Base-by-base conservation (phyloP, 139 green algal genomes). In the Chlorella sp. region DNA sequence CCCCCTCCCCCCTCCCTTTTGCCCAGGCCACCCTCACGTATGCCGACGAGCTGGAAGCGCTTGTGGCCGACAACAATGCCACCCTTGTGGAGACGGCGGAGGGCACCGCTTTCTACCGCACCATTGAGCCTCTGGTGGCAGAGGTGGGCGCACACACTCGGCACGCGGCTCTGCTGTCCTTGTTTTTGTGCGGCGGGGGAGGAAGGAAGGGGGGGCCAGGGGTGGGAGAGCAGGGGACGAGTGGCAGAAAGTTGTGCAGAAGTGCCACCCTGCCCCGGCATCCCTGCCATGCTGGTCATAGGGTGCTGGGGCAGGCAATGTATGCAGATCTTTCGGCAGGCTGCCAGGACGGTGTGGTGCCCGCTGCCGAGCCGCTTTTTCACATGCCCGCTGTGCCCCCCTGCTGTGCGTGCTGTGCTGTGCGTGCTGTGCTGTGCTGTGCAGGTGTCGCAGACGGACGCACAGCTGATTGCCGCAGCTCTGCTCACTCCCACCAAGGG, bases 11-110 rank as follows among this genome's bases (percentile, higher is more conserved):
- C n/a, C n/a, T n/a, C n/a, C n/a, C n/a, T n/a, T n/a, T n/a, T n/a
- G n/a, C n/a, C n/a, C 83, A 87, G 83, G 83, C 83, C 83, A 78
- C 83, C 61, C 37, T 87, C 21, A 77, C 83, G 36, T 87, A 87
- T 28, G 83, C 83, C 37, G 22, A 36, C 5, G 60, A 78, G 60
- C 36, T 87, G 36, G 79, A 85, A 30, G 79, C 68, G 79, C 79
- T 61, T 42, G 79, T 85, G 42, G 32, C 30, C 1, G 42, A 24
- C 16, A 19, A 26, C 28, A 39, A 9, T 12, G 28, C 24, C 60
- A 48, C 60, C 60, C 15, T 15, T 16, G 24, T 7, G 9, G 37
- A n/a, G 34, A 15, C 39, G 24, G 83, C 83, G 0, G 83, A 87
- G 61, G 83, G 83, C 61, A 36, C 26, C 36, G 66, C 83, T 26